Conservation (phyloP, 257 asterid genomes). For the Mitragyna speciosa region DNA sequence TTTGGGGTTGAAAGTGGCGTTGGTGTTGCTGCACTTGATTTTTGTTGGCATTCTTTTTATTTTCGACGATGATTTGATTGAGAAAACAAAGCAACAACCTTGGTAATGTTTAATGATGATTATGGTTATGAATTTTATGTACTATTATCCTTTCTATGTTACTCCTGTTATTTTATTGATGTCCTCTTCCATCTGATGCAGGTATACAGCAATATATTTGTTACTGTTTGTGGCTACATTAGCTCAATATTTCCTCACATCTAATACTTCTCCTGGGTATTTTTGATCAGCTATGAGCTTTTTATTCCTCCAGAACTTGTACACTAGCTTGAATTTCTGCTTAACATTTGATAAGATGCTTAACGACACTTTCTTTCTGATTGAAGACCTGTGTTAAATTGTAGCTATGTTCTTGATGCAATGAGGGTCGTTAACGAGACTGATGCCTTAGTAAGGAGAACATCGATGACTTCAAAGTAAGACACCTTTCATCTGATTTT, state of each 20-base stretch:
- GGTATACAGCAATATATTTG: slow-evolving; percentile 66
- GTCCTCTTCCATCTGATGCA: slow-evolving; percentile 32
- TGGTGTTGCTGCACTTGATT: slow-evolving; percentile 84
- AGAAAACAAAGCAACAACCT: slow-evolving; percentile 56
- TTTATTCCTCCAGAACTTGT: not conserved
- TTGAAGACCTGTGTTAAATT: slow-evolving; percentile 21
- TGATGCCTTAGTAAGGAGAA: slow-evolving; percentile 59
- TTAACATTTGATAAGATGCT: slow-evolving; percentile 1
- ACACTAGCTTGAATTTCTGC: slow-evolving; percentile 9
- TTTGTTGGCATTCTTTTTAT: slow-evolving; percentile 54
- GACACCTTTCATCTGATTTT: slow-evolving; percentile 36
- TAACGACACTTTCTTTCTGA: slow-evolving; percentile 11
- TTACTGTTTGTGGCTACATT: slow-evolving; percentile 66
- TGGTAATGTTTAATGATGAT: slow-evolving; percentile 45
- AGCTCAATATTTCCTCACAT: slow-evolving; percentile 78
- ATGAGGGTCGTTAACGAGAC: slow-evolving; percentile 71
- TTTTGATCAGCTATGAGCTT: slow-evolving; percentile 13
- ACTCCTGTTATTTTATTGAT: not conserved
- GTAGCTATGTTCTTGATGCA: slow-evolving; percentile 77
- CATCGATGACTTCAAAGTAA: slow-evolving; percentile 68
- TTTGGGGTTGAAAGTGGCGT: slow-evolving; percentile 56
- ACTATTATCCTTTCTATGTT: not conserved
- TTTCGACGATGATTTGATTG: slow-evolving; percentile 67
- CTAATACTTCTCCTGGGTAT: slow-evolving; percentile 95
- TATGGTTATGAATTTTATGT: not conserved